Base-by-base conservation (phyloP, 148 eudicot species). In the Euryodendron excelsum region DNA sequence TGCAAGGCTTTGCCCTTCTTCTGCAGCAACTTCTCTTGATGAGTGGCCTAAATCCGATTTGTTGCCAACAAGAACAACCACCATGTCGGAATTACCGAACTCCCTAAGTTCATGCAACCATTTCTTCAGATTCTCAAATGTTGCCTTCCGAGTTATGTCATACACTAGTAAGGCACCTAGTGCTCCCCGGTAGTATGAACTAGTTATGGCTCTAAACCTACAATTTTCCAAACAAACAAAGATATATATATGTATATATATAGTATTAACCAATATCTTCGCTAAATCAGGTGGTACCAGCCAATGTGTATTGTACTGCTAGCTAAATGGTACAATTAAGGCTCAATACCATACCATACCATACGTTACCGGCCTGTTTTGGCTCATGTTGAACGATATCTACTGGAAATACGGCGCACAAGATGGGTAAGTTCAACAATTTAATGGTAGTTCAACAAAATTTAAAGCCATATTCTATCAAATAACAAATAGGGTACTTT, bases 141-240 rank as follows among this genome's bases (percentile, higher is more conserved):
- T 87, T 14, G 63, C 76, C 69, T 75, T 82, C 23, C 89, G 78
- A 1, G 88, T 87, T 72, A 85, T 83, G 83, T 89, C 91, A 34
- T 89, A 89, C 15, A 89, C 91, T 14, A 89, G 82, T 20, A 87
- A 45, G 0, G 91, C 91, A 0, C 91, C 91, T 21, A 85, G 72
- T 37, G 90, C 91, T 5, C 91, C 91, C 1, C 91, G 84, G 69
- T 89, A 89, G 78, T 89, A 89, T 63, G 91, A 87, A 63, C 91
- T 87, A 3, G 91, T 89, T 69, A 87, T 89, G 76, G 91, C 91
- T 76, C 91, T 79, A 61, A 86, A 89, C 76, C 91, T 87, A 78
- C 61, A n/a, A n/a, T n/a, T n/a, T n/a, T n/a, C n/a, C 14, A 65
- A 0, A 17, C 0, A 4, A 44, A n/a, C 12, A 31, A 28, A 45